Evolutionary conservation across 768 basidiomycete species (phyloP).

Genomic region (Polyporus arcularius): DNA sequence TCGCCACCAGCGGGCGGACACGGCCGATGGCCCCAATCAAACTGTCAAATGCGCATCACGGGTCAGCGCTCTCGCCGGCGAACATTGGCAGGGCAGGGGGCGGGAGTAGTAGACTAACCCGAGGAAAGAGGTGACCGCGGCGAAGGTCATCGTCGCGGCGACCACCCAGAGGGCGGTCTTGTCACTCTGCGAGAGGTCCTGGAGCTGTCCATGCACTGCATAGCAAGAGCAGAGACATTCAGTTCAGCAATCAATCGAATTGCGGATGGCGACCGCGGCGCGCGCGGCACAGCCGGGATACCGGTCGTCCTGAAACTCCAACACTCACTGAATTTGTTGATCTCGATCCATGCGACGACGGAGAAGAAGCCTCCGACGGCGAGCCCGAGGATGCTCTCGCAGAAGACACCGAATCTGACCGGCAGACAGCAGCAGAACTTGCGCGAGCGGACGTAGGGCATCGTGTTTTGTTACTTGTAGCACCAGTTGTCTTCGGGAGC

Average conservation of each 20-base stretch:
- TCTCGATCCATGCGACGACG: slow-evolving; percentile 48
- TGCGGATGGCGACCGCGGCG: not conserved
- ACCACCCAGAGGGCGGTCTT: slow-evolving; percentile 49
- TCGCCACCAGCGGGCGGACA: slow-evolving; percentile 41
- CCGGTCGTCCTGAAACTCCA: not conserved
- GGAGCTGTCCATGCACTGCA: slow-evolving; percentile 27
- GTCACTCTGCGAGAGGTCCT: slow-evolving; percentile 39
- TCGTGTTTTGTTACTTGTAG: slow-evolving; percentile 26
- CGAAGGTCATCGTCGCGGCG: slow-evolving; percentile 46
- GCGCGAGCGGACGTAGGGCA: slow-evolving; percentile 53
- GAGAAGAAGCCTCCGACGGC: slow-evolving; percentile 46
- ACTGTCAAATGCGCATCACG: slow-evolving; percentile 19
- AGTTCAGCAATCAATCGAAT: not conserved
- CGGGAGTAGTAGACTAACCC: slow-evolving; percentile 39
- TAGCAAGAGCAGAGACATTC: not conserved
- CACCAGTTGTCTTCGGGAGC: not conserved
- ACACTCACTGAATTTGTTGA: slow-evolving; percentile 45
- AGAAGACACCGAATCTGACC: slow-evolving; percentile 63
- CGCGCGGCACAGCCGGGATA: not conserved
- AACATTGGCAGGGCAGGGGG: not conserved
- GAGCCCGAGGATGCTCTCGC: slow-evolving; percentile 47
- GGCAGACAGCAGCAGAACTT: slow-evolving; percentile 69
- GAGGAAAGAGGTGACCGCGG: slow-evolving; percentile 49
- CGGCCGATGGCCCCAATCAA: slow-evolving; percentile 50
- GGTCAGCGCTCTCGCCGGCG: not conserved